Base-by-base conservation (phyloP, 352 stramenopile genomes). In the Phytophthora pisi region DNA sequence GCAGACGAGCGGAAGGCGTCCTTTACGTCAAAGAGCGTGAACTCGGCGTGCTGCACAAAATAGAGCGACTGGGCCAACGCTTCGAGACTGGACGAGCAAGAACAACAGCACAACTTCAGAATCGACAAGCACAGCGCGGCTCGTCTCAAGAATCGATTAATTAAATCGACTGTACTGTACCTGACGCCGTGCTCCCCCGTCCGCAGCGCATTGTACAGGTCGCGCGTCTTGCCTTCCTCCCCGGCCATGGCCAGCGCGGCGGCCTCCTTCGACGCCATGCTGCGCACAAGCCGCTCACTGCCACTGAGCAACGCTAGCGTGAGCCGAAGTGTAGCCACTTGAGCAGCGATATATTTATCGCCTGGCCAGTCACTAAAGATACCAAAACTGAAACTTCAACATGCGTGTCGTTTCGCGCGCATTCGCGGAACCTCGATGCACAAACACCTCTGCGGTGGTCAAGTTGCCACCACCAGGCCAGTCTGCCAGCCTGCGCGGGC, bases 11-110 rank as follows among this genome's bases (percentile, higher is more conserved):
- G 72, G 26, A 90, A 91, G 8, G 82, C 80, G 38, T 89, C 76
- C 47, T 86, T 88, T 8, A 76, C 74, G 42, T 93, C 85, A 13
- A 91, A 86, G 9, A 93, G 56, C 23, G 72, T 91, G 40, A 93
- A 93, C 20, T 63, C 52, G 8, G 66, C 59, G 43, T 89, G 78
- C 69, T 93, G 85, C 36, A 88, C 58, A 51, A 89, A 93, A 68
- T 93, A 93, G 13, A 91, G 38, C 28, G 72, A 47, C 40, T 66
- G 57, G 13, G 76, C 63, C 61, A 91, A 51, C 7, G 68, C 36
- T 55, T 91, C 82, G 11, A 86, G 75, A 50, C 72, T 79, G 58
- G 10, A 34, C n/a, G 15, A 20, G 8, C 30, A 43, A 28, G 18
- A 58, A 28, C 40, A 47, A 49, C 6, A 30, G 0, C 18, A 49